Evolutionary conservation across 2,329 filamentous ascomycete species (phyloP).

Genomic region (Colletotrichum sp.): DNA sequence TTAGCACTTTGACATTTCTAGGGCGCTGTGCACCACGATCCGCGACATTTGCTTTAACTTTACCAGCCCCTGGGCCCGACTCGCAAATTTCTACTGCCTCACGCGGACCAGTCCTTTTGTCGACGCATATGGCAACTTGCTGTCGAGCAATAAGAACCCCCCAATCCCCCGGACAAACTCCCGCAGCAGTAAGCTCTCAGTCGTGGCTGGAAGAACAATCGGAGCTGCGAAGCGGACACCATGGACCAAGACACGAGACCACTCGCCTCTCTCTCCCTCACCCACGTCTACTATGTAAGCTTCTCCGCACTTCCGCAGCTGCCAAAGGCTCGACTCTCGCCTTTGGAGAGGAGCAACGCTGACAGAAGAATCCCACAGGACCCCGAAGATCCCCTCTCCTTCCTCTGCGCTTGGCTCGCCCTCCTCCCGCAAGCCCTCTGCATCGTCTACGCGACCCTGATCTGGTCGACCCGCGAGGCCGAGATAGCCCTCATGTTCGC

Average conservation of each 20-base stretch:
- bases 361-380: conserved; percentile 60
- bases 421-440: conserved; percentile 91
- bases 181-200: neutral
- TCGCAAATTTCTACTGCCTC: neutral
- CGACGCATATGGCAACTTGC: neutral
- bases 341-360: neutral
- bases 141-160: neutral
- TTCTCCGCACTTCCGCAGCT: neutral
- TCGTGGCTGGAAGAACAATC: neutral
- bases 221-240: conserved; percentile 1
- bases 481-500: conserved; percentile 90
- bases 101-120: neutral
- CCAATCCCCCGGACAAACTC: neutral
- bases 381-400: conserved; percentile 82
- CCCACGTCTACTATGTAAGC: conserved; percentile 86
- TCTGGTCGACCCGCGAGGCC: conserved; percentile 89
- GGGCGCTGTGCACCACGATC: conserved; percentile 21
- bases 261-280: conserved; percentile 89
- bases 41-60: conserved; percentile 18
- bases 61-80: conserved; percentile 16
- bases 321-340: neutral
- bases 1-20: conserved; percentile 14
- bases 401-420: conserved; percentile 90
- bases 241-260: conserved; percentile 50
- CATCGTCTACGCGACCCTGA: conserved; percentile 86